Conservation (phyloP, 2,329 filamentous ascomycete species). For the Apiospora arundinis region DNA sequence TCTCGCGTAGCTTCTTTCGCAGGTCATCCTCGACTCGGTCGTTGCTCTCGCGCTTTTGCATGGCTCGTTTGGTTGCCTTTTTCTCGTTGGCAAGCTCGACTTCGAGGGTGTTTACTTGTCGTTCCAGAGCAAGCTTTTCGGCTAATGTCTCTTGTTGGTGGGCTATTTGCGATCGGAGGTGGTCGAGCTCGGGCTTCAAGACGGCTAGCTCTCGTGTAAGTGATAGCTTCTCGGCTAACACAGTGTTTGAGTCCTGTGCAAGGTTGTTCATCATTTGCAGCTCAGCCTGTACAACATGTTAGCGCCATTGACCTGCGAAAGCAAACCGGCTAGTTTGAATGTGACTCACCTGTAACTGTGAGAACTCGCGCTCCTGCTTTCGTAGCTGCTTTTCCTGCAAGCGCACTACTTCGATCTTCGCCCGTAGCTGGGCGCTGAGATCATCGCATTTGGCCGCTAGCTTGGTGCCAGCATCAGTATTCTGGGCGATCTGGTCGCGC, state of each 20-base stretch:
- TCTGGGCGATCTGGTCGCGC: constrained; percentile 62
- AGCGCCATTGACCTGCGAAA: neutral
- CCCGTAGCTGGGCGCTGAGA: constrained; percentile 50
- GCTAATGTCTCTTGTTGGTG: constrained; percentile 72
- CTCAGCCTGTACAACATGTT: constrained; percentile 63
- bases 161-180: constrained; percentile 59
- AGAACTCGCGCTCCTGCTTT: constrained; percentile 55
- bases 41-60: constrained; percentile 50
- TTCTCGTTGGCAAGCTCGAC: constrained; percentile 85
- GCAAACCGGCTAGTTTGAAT: neutral
- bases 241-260: constrained; percentile 72
- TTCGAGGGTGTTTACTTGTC: constrained; percentile 77
- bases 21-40: constrained; percentile 48
- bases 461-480: constrained; percentile 34
- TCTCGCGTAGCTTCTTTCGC: constrained; percentile 48
- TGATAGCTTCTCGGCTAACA: constrained; percentile 65
- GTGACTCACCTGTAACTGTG: constrained; percentile 52
- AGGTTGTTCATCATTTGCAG: constrained; percentile 71
- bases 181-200: constrained; percentile 62
- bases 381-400: constrained; percentile 55
- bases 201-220: constrained; percentile 58
- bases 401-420: constrained; percentile 48
- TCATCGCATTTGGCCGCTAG: constrained; percentile 49
- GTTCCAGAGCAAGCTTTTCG: constrained; percentile 81
- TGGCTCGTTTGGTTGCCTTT: constrained; percentile 66